These are phyloP conservation scores for Barbatosphaeria neglecta DNA, from an alignment of 495 filamentous ascomycete genomes.

Conservation along the genomic window DNA sequence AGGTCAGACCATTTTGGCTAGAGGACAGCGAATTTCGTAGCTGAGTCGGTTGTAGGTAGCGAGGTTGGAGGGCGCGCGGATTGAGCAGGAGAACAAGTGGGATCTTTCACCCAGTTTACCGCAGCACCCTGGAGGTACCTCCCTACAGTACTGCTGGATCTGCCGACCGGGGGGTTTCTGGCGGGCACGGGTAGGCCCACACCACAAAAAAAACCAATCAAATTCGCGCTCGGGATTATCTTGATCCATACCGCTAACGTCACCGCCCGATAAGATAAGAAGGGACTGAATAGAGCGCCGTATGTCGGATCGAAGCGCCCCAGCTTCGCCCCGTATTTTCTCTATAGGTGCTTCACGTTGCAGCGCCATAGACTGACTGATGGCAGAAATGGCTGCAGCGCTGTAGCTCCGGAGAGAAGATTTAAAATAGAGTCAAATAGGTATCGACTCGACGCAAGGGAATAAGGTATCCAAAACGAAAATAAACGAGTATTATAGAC, in stretches of 20 bases:
- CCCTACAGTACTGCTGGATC: too few species aligned
- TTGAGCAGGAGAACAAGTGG: neutral
- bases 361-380: too few species aligned
- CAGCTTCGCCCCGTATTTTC: too few species aligned
- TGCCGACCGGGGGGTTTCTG: neutral
- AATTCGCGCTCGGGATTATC: constrained; percentile 14
- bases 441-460: too few species aligned
- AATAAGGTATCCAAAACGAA: too few species aligned
- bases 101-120: neutral
- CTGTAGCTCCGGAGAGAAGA: too few species aligned
- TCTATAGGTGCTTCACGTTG: too few species aligned
- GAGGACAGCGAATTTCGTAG: neutral
- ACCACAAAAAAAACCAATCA: constrained; percentile 27
- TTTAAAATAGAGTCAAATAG: too few species aligned
- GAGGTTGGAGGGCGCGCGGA: constrained; percentile 3
- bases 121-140: too few species aligned
- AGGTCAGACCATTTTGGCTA: constrained; percentile 5
- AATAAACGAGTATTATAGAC: too few species aligned
- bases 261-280: neutral
- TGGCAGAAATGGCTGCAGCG: too few species aligned
- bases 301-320: too few species aligned
- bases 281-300: neutral
- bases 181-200: neutral
- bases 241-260: neutral
- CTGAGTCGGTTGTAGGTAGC: neutral